Conservation (phyloP, 495 filamentous ascomycete genomes). For the Trichocladium uniseriatum region DNA sequence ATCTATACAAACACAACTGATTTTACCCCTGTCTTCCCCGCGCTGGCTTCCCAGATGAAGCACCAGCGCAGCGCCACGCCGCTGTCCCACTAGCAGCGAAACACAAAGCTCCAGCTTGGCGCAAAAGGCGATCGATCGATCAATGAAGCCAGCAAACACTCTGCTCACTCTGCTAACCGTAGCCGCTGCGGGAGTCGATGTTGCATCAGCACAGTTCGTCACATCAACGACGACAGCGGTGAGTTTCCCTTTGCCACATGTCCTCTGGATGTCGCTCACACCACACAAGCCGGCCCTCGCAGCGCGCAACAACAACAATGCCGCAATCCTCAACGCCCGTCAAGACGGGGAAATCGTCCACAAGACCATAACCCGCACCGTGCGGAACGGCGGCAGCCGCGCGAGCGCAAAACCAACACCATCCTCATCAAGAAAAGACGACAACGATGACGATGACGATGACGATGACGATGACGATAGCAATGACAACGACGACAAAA, state of each 20-base stretch:
- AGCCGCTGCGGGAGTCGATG: slow-evolving; percentile 2
- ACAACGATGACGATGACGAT: background rate
- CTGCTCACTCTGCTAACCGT: slow-evolving; percentile 5
- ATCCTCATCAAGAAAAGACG: background rate
- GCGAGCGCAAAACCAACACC: background rate
- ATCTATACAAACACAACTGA: background rate
- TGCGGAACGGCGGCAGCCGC: background rate
- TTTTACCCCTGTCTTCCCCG: background rate
- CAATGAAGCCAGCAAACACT: slow-evolving; percentile 13
- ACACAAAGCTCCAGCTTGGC: background rate
- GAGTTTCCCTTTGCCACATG: background rate
- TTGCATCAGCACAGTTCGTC: slow-evolving; percentile 5
- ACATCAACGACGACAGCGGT: slow-evolving; percentile 1
- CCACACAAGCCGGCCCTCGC: background rate
- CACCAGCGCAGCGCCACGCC: background rate
- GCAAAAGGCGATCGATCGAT: background rate
- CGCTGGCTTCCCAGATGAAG: background rate
- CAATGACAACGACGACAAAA: background rate
- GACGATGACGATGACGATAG: background rate
- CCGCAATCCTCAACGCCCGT: background rate
- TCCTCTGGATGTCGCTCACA: background rate
- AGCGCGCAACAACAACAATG: background rate
- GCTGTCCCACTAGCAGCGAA: background rate
- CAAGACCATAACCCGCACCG: background rate
- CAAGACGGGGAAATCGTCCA: background rate